These are phyloP conservation scores for Phytophthora tubulina DNA, from an alignment of 352 stramenopile genomes.

Conservation along the genomic window DNA sequence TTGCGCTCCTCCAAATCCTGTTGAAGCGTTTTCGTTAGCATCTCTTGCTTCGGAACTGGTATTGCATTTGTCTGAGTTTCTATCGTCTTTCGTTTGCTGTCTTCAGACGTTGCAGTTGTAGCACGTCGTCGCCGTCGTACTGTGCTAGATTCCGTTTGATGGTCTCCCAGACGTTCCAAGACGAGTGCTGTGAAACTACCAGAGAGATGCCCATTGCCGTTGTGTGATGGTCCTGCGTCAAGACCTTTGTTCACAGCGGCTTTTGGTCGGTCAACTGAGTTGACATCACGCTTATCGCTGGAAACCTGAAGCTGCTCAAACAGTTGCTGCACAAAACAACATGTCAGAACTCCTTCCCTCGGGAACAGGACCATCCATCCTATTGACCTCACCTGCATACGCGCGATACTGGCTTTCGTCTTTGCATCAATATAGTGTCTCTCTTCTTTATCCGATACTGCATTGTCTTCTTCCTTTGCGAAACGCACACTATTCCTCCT, in stretches of 20 bases:
- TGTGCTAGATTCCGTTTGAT: background rate
- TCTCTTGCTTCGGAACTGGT: background rate
- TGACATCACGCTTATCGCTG: background rate
- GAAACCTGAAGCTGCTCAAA: slow-evolving; percentile 43
- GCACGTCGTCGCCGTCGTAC: slow-evolving; percentile 2
- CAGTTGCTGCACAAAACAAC: slow-evolving; percentile 31
- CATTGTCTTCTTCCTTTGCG: background rate
- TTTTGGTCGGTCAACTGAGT: background rate
- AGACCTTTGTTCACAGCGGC: background rate
- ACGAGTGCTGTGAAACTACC: slow-evolving; percentile 31
- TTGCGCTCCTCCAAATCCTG: slow-evolving; percentile 45
- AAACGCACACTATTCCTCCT: slow-evolving; percentile 32
- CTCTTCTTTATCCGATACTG: slow-evolving; percentile 5
- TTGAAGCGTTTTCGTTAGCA: background rate
- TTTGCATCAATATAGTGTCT: background rate
- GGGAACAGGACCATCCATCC: background rate
- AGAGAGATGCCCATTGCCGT: background rate
- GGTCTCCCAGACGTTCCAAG: slow-evolving; percentile 26
- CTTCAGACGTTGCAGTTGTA: background rate
- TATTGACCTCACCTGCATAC: slow-evolving; percentile 36
- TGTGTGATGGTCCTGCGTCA: background rate
- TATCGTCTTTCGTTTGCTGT: slow-evolving; percentile 14
- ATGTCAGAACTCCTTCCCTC: slow-evolving; percentile 1
- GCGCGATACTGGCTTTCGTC: slow-evolving; percentile 6
- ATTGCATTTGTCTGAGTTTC: slow-evolving; percentile 25